phyloP scores from a whole-genome alignment of 768 basidiomycete species.

The Clitopilus passeckerianus region DNA sequence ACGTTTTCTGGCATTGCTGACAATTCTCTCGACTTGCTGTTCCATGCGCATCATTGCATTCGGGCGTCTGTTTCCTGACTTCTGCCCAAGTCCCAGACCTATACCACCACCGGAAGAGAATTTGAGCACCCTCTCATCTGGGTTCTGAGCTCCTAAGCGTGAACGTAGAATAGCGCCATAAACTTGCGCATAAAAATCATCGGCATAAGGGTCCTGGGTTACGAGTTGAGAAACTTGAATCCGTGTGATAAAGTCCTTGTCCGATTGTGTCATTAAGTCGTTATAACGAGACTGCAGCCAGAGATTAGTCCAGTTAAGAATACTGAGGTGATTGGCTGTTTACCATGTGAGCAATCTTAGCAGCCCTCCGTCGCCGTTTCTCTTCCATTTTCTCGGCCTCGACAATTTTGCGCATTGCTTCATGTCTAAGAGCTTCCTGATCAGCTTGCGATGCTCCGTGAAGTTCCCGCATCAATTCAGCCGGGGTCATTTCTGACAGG shows the following conservation, averaged over 20 bases:
- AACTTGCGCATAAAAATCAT: conserved; percentile 98
- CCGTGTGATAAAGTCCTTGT: conserved; percentile 99
- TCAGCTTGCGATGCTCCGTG: conserved; percentile 52
- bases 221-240: conserved; percentile 99
- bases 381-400: conserved; percentile 88
- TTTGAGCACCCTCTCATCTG: conserved; percentile 78
- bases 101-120: conserved; percentile 82
- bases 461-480: conserved; percentile 61
- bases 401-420: conserved; percentile 86
- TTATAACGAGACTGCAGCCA: conserved; percentile 76
- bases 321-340: conserved; percentile 11
- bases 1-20: conserved; percentile 82
- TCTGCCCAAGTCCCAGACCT: conserved; percentile 73
- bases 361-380: conserved; percentile 72
- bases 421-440: conserved; percentile 66
- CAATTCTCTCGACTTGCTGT: conserved; percentile 93
- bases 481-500: conserved; percentile 72
- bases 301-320: conserved; percentile 5
- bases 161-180: conserved; percentile 83
- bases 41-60: conserved; percentile 93
- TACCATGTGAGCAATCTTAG: conserved; percentile 89
- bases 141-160: conserved; percentile 65
- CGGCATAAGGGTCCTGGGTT: conserved; percentile 94
- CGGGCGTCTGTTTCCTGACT: conserved; percentile 63
- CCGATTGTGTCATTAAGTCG: conserved; percentile 94